These are phyloP conservation scores for Obba rivulosa DNA, from an alignment of 768 basidiomycete genomes.

Conservation along the genomic window DNA sequence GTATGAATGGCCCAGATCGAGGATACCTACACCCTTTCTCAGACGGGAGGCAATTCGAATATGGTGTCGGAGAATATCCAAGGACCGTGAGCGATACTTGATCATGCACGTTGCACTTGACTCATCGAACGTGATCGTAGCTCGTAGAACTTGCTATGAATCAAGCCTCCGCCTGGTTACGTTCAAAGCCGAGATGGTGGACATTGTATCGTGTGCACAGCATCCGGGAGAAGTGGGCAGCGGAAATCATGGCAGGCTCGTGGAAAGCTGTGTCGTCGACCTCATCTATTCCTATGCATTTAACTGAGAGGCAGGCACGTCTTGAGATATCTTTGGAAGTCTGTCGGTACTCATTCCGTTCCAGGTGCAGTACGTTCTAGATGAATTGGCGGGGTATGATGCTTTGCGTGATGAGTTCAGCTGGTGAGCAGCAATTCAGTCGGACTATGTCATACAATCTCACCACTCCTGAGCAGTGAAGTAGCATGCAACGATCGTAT, in stretches of 20 bases:
- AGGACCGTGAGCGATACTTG: conserved; percentile 34
- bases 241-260: conserved; percentile 20
- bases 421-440: conserved; percentile 26
- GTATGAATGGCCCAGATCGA: not conserved
- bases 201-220: conserved; percentile 21
- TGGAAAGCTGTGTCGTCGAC: conserved; percentile 36
- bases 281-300: conserved; percentile 22
- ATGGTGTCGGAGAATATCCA: conserved; percentile 47
- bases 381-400: conserved; percentile 44
- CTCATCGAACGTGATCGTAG: conserved; percentile 19
- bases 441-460: conserved; percentile 4
- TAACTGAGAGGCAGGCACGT: conserved; percentile 38
- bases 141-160: conserved; percentile 47
- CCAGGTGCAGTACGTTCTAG: conserved; percentile 43
- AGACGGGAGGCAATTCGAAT: conserved; percentile 36
- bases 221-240: conserved; percentile 28
- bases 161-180: conserved; percentile 38
- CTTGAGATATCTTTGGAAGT: not conserved
- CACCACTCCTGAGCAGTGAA: conserved; percentile 29
- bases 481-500: conserved; percentile 54
- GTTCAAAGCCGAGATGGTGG: conserved; percentile 38
- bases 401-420: conserved; percentile 32
- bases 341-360: not conserved
- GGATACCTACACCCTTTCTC: conserved; percentile 50
- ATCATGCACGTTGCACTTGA: not conserved